Conservation (phyloP, 306 rosid species). For the Dryas alaskensis region DNA sequence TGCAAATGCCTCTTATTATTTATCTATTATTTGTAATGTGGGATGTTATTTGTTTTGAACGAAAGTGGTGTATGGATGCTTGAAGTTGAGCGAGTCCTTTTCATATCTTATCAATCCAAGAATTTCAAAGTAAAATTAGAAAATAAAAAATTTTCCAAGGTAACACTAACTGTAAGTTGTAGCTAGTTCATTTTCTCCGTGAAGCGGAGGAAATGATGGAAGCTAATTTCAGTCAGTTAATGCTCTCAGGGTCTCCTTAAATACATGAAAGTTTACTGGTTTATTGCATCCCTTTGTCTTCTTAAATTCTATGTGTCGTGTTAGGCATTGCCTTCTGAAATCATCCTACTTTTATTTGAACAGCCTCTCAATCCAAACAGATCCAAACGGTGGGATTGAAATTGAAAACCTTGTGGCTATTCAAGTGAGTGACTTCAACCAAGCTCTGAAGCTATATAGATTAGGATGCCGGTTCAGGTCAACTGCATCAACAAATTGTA, state of each 20-base stretch:
- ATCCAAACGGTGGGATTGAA: conserved; percentile 32
- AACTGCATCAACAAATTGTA: conserved; percentile 39
- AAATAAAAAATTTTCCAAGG: not conserved
- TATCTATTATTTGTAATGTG: too few species aligned
- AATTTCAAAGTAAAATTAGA: not conserved
- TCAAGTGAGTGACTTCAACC: conserved; percentile 33
- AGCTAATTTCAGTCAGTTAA: not conserved
- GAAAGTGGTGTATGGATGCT: too few species aligned
- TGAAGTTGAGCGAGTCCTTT: too few species aligned
- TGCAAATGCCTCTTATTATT: too few species aligned
- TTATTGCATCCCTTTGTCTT: not conserved
- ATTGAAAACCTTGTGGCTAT: conserved; percentile 42
- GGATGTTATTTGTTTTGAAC: too few species aligned
- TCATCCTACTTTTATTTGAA: conserved; percentile 13
- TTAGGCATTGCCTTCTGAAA: not conserved
- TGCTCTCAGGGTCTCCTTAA: not conserved
- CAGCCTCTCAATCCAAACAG: conserved; percentile 38
- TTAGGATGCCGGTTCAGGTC: conserved; percentile 39
- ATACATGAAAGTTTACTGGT: not conserved
- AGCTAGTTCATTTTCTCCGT: not conserved
- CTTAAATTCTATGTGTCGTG: not conserved
- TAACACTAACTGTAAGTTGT: not conserved
- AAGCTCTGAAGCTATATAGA: conserved; percentile 34
- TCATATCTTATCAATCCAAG: too few species aligned
- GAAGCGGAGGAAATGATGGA: not conserved